phyloP scores from a whole-genome alignment of 306 rosid genomes.

The Purshia tridentata region DNA sequence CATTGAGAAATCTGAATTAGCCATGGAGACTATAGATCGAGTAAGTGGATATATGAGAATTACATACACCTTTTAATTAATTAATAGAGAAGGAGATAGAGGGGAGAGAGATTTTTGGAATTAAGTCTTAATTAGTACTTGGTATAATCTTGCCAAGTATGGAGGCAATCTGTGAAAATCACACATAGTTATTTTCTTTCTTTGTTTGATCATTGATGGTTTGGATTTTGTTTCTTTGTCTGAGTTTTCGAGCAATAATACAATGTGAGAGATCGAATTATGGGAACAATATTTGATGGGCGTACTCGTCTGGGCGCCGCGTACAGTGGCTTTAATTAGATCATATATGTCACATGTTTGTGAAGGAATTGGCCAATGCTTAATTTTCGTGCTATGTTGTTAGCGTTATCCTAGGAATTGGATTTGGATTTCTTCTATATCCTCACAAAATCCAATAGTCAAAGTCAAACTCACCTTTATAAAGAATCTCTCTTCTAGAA shows the following conservation, averaged over 20 bases:
- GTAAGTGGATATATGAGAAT: not conserved
- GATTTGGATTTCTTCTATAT: not conserved
- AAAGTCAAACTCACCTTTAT: too few species aligned
- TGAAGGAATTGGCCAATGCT: not conserved
- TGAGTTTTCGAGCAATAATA: not conserved
- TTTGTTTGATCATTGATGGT: not conserved
- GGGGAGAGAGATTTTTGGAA: not conserved
- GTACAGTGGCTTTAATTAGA: not conserved
- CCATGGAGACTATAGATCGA: not conserved
- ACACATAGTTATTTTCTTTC: not conserved
- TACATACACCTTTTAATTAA: too few species aligned
- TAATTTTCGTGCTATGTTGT: not conserved
- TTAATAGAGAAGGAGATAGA: not conserved
- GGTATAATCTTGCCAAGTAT: not conserved
- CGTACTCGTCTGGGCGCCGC: not conserved
- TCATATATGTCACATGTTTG: not conserved
- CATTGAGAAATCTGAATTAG: constrained; percentile 23
- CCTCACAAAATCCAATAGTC: too few species aligned
- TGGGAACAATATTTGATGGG: too few species aligned
- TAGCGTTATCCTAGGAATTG: not conserved
- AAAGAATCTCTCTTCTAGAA: too few species aligned
- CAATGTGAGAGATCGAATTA: too few species aligned
- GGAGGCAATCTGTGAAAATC: not conserved
- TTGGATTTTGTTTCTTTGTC: not conserved
- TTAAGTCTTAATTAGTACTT: not conserved